These are phyloP conservation scores for Discostella pseudostelligera DNA, from an alignment of 108 stramenopile genomes.

Conservation along the genomic window DNA sequence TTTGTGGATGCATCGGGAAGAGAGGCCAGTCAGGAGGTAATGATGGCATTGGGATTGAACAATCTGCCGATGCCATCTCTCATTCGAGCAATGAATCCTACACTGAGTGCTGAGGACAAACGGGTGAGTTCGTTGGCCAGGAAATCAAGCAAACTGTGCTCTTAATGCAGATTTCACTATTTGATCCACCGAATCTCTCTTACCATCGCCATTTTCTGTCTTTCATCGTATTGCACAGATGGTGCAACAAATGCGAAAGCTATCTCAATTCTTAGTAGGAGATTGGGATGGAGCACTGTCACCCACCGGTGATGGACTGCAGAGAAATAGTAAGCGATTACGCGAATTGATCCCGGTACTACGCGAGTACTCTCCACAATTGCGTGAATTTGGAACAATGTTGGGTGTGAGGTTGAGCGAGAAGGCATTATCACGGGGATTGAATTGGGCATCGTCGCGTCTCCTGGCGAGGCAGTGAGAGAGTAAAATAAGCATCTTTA, in stretches of 20 bases:
- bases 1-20: constrained; percentile 79
- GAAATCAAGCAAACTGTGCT: no score
- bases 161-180: no score
- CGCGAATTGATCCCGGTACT: constrained; percentile 68
- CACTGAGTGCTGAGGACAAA: constrained; percentile 60
- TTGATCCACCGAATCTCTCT: neutral
- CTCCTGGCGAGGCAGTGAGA: no score
- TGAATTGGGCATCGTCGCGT: constrained; percentile 62
- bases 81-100: constrained; percentile 67
- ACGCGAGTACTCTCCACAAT: constrained; percentile 70
- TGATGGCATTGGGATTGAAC: constrained; percentile 49
- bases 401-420: constrained; percentile 72
- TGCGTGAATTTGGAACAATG: constrained; percentile 68
- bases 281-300: constrained; percentile 66
- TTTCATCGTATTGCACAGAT: constrained; percentile 22
- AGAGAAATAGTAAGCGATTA: constrained; percentile 48
- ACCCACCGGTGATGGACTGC: constrained; percentile 22
- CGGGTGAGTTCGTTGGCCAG: constrained; percentile 28
- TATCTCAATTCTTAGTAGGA: constrained; percentile 70
- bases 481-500: no score
- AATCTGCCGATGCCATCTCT: constrained; percentile 72
- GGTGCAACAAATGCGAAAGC: constrained; percentile 78
- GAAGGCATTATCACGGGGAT: constrained; percentile 64
- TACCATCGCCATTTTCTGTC: neutral
- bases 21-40: constrained; percentile 64